Evolutionary conservation across 2,329 filamentous ascomycete genomes (phyloP), one percentile per base, ranked within the genome.

Genomic region (Orbilia oligospora): DNA sequence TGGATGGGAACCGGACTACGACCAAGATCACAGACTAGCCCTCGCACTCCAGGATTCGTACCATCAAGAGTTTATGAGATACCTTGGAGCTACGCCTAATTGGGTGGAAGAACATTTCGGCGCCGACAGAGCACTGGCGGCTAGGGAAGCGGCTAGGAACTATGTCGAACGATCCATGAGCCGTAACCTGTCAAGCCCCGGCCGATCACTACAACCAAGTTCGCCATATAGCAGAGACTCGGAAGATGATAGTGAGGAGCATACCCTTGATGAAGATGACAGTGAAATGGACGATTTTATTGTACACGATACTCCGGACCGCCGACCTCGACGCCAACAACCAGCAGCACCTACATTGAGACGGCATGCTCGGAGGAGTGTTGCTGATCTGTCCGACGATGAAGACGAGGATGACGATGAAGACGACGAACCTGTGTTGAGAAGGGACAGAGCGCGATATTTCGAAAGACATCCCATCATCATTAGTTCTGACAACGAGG

Each of bases 241-340:
- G 5, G 81, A 81, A n/a, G 80, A 81, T 18, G 81, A 82, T 55
- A 80, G 73, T 46, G 81, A 81, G 22, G 81, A 65, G 5, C 61
- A 78, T 22, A 78, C 75, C 0, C 14, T 78, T 18, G 75, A 78
- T 18, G 75, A 78, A 75, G 22, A 78, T 6, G 75, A 78, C 16
- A 78, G 75, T 38, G 75, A 81, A 66, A 53, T 69, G 80, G 66
- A 70, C 64, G 81, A 81, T 55, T 82, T 82, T 79, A 80, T 82
- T 48, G 81, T 80, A 46, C 81, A 81, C 30, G 81, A 81, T 58
- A 82, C 81, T 16, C 81, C 81, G 24, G 80, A 81, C 49, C 79
- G 70, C n/a, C 70, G 80, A 30, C 53, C 44, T 18, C 63, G 69
- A 49, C 68, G 71, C 22, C 75, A 64, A 36, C 65, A 71, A 49